Evolutionary conservation across 2,329 filamentous ascomycete genomes (phyloP), one percentile per base, ranked within the genome.

Genomic region (Acephala macrosclerotiorum): DNA sequence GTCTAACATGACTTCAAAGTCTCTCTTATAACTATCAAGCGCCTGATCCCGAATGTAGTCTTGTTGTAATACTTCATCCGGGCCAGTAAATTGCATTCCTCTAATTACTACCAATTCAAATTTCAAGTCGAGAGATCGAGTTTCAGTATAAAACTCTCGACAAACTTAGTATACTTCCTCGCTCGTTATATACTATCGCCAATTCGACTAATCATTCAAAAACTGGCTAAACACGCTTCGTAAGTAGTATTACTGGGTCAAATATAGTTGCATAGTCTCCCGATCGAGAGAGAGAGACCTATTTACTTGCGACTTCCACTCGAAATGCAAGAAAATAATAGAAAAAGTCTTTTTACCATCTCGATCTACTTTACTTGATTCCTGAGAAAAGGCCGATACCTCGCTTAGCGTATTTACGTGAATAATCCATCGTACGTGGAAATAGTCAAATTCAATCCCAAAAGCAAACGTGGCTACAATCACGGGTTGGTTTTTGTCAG

Each of bases 331-430:
- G 7, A 38, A 14, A 7, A 63, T 38, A 60, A 70, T 66, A 26
- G 60, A 70, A 38, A 25, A 63, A 36, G 64, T 53, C 38, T 63
- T 56, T 1, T 25, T 33, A 36, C 45, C 38, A 63, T 68, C 51
- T 2, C 62, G 57, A 2, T 57, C 57, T 12, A 59, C 56, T 36
- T 29, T 58, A 6, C 60, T 55, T 57, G 62, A 66, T 29, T 68
- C 60, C 42, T 70, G 40, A 42, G 60, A 66, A 45, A 70, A 70
- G 53, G 55, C 58, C 4, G 47, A 58, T 20, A 60, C 6, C 36
- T 36, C 45, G 38, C 36, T n/a, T 29, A 40, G 61, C 18, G n/a
- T 40, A 51, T 66, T 25, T 0, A 64, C 20, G 40, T 69, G 25
- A 20, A 68, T 60, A 18, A 68, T 36, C 36, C 22, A 29, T 38